These are phyloP conservation scores for Tylopilus sp. DNA, from an alignment of 1,284 basidiomycete species.

Conservation along the genomic window DNA sequence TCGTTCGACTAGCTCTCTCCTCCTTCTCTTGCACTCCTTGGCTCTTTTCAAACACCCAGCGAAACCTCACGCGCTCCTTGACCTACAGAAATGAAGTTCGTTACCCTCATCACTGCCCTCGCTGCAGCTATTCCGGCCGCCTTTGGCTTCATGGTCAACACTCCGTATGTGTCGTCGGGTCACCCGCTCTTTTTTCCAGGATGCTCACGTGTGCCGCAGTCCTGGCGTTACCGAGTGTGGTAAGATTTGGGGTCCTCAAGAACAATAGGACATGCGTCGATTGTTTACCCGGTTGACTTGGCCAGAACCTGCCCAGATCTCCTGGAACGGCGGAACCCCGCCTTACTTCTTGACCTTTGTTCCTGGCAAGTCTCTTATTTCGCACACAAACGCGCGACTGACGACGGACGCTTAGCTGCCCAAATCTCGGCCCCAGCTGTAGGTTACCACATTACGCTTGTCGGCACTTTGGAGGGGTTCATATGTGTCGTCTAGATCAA, in stretches of 20 bases:
- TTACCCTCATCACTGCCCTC: constrained; percentile 43
- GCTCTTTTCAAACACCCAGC: background rate
- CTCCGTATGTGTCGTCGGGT: constrained; percentile 50
- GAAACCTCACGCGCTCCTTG: constrained; percentile 24
- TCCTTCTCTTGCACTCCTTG: constrained; percentile 5
- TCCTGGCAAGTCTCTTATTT: constrained; percentile 45
- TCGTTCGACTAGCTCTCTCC: background rate
- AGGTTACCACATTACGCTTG: constrained; percentile 14
- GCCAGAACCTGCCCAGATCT: constrained; percentile 56
- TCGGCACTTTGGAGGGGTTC: background rate
- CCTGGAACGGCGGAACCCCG: constrained; percentile 50
- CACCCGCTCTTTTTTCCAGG: background rate
- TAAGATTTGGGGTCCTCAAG: constrained; percentile 33
- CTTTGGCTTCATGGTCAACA: constrained; percentile 58
- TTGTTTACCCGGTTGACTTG: background rate
- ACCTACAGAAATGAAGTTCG: constrained; percentile 48
- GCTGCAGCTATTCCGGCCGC: constrained; percentile 44
- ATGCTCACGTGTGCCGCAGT: constrained; percentile 22
- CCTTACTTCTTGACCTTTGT: constrained; percentile 69
- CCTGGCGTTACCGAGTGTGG: constrained; percentile 49
- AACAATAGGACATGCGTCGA: background rate
- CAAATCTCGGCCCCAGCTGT: constrained; percentile 55
- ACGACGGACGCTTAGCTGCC: constrained; percentile 40
- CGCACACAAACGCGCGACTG: background rate
- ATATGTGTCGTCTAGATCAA: constrained; percentile 41